Evolutionary conservation across 139 green algal species (phyloP), one percentile per base, ranked within the genome.

Genomic region (Micromonas commoda): DNA sequence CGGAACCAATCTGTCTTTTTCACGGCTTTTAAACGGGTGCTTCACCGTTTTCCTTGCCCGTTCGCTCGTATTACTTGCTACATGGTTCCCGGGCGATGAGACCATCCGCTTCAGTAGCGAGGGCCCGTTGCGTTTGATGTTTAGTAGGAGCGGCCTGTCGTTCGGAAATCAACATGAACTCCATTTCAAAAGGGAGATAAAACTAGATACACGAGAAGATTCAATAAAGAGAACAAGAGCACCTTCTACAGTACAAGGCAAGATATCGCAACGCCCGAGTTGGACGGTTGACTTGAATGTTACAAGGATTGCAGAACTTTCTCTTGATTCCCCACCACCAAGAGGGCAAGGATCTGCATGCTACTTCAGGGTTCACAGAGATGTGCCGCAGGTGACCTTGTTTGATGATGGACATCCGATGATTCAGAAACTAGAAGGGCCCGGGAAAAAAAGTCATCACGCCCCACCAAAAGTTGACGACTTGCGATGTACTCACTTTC

Each of bases 191-290:
- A 4, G 35, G 19, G 33, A 61, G 26, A 39, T 75, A 32, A 38
- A 63, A 63, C 19, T 75, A 33, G 38, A 61, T 34, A 26, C 37
- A n/a, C n/a, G n/a, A 29, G 13, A 29, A 39, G 38, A 75, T 5
- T 28, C 21, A 39, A 29, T 37, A 39, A 71, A 39, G 3, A 35
- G 68, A 75, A 38, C 13, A 61, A 63, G 37, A 26, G 29, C 5
- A 21, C n/a, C n/a, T 63, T 38, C n/a, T 24, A 32, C 34, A 21
- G 68, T 75, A n/a, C 68, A 75, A 63, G 68, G 68, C 60, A 28
- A 32, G 1, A 75, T 75, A 63, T 5, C 35, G 29, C 21, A 75
- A n/a, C 35, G 37, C 52, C 68, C 68, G 37, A 32, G 6, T 28
- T 75, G 68, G 68, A 21, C 28, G 24, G 63, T 37, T 37, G 63